Percentiles rank a stretch among this genome's conserved stretches.
These are phyloP conservation scores for Leishmania tarentolae DNA, from an alignment of 208 protist genomes.

Conservation along the genomic window DNA sequence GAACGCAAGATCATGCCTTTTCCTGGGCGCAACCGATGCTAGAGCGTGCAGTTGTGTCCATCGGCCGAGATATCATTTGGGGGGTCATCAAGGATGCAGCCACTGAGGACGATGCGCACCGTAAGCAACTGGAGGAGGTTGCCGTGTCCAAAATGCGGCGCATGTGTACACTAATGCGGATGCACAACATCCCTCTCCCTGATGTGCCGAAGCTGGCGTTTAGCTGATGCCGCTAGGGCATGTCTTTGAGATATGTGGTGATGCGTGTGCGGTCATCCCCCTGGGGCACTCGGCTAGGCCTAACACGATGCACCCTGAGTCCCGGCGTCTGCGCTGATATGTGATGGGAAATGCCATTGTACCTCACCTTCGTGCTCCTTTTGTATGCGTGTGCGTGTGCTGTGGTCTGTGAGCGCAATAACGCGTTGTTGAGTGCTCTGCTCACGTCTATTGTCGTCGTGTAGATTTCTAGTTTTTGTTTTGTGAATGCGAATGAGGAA, in stretches of 20 bases:
- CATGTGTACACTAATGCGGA: slow-evolving; percentile 71
- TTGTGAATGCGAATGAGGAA: neutral
- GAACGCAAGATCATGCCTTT: slow-evolving; percentile 69
- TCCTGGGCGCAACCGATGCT: slow-evolving; percentile 78
- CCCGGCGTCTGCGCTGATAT: neutral
- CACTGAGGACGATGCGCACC: slow-evolving; percentile 27
- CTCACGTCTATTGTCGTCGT: neutral
- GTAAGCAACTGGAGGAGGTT: slow-evolving; percentile 33
- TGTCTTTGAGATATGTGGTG: slow-evolving; percentile 5
- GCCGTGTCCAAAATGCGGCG: slow-evolving; percentile 56
- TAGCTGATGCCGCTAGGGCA: neutral
- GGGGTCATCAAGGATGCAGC: slow-evolving; percentile 20
- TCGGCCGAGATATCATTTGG: slow-evolving; percentile 63
- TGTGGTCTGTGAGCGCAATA: neutral
- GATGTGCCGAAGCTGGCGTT: slow-evolving; percentile 34
- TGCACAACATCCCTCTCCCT: slow-evolving; percentile 52
- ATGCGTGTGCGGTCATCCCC: too few species aligned
- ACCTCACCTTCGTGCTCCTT: neutral
- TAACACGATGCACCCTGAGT: neutral
- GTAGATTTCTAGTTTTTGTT: neutral
- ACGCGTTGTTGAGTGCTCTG: too few species aligned
- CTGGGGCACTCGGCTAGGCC: neutral
- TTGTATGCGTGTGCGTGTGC: neutral
- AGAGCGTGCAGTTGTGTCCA: slow-evolving; percentile 43
- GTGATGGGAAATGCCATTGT: neutral